A percentile compares a stretch with the other conserved stretches of the same genome.
These are phyloP conservation scores for Trifolium repens DNA, from an alignment of 306 rosid species.

Conservation along the genomic window DNA sequence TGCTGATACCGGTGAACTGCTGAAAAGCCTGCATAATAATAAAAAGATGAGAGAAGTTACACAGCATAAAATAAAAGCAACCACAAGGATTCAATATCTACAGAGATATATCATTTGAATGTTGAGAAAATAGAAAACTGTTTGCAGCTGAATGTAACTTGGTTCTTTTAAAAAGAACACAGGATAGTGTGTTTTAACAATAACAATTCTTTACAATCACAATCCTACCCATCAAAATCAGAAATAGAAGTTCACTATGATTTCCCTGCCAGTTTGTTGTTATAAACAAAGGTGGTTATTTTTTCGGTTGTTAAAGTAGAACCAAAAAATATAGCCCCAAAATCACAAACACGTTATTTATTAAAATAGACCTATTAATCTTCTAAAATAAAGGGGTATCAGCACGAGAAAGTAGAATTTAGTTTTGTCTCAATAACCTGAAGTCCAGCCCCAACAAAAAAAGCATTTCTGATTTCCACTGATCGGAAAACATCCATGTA, in stretches of 20 bases:
- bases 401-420: slow-evolving; percentile 13
- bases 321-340: neutral
- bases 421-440: slow-evolving; percentile 37
- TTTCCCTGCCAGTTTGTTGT: neutral
- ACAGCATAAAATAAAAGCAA: neutral
- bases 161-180: neutral
- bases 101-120: slow-evolving; percentile 1
- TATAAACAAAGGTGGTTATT: neutral
- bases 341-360: neutral
- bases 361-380: slow-evolving; percentile 7
- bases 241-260: neutral
- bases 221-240: neutral
- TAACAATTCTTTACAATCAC: slow-evolving; percentile 3
- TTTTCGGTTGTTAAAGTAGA: neutral
- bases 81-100: neutral
- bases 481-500: slow-evolving; percentile 40
- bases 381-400: neutral
- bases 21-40: slow-evolving; percentile 68
- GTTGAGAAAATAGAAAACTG: slow-evolving; percentile 2
- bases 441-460: slow-evolving; percentile 46
- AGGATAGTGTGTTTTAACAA: neutral
- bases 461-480: slow-evolving; percentile 42
- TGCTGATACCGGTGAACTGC: slow-evolving; percentile 84
- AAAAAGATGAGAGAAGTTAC: slow-evolving; percentile 9
- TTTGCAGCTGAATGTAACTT: slow-evolving; percentile 14